Conservation (phyloP, 1,139 yeast species). For the Zhuliangozyma blackwelliae region DNA sequence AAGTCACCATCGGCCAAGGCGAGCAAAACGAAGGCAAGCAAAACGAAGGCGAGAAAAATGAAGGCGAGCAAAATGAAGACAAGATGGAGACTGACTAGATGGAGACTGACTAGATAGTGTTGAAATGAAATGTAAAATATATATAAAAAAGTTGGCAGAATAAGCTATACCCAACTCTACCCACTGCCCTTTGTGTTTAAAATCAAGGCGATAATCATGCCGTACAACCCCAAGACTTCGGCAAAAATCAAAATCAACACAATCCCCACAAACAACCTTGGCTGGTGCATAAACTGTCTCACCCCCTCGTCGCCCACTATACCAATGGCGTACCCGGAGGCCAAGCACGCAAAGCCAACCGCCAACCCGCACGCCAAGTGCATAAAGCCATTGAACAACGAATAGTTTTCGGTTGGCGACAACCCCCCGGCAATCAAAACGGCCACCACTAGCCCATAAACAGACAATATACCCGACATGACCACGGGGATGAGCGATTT, state of each 20-base stretch:
- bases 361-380: constrained; percentile 94
- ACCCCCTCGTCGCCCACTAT: constrained; percentile 99
- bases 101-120: constrained; percentile 40
- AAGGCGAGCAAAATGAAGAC: constrained; percentile 20
- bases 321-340: constrained; percentile 98
- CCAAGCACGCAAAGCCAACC: constrained; percentile 94
- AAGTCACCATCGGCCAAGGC: constrained; percentile 47
- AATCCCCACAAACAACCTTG: constrained; percentile 96
- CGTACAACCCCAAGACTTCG: constrained; percentile 96
- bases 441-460: constrained; percentile 93
- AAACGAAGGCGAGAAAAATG: constrained; percentile 11
- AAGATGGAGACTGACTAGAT: constrained; percentile 55
- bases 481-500: constrained; percentile 89
- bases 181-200: constrained; percentile 85
- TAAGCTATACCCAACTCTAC: constrained; percentile 1
- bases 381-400: constrained; percentile 93
- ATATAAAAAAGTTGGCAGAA: background rate
- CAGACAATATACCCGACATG: constrained; percentile 97
- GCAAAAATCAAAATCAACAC: constrained; percentile 96
- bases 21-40: constrained; percentile 9
- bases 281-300: constrained; percentile 94
- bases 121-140: background rate
- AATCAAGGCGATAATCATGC: constrained; percentile 87
- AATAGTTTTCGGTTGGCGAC: constrained; percentile 69
- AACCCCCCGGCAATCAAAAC: constrained; percentile 93